A percentile compares a stretch with the other conserved stretches of the same genome.
phyloP scores from a whole-genome alignment of 805 yeast species.

The baker's yeast (Saccharomyces cerevisiae) region DNA sequence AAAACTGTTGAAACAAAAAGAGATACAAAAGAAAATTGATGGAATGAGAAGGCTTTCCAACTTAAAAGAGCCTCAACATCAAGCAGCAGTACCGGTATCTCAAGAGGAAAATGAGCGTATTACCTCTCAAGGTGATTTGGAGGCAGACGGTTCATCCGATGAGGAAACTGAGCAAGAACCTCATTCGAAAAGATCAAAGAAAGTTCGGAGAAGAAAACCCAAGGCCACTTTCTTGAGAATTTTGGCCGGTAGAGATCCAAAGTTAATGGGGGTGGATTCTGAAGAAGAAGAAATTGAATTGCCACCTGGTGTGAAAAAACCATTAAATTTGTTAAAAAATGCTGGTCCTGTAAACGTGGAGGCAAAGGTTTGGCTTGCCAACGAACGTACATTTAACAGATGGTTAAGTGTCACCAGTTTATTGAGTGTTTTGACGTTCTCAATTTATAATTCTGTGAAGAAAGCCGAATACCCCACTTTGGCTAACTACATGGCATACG shows the following conservation, averaged over 20 bases:
- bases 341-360: constrained; percentile 91
- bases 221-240: constrained; percentile 31
- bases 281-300: constrained; percentile 81
- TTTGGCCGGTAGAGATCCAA: constrained; percentile 36
- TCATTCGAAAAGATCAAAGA: constrained; percentile 6
- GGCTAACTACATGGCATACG: constrained; percentile 66
- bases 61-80: constrained; percentile 10
- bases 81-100: not conserved
- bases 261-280: constrained; percentile 55
- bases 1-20: constrained; percentile 41
- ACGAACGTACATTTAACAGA: constrained; percentile 92
- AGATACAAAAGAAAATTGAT: constrained; percentile 28
- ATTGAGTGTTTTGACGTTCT: constrained; percentile 75
- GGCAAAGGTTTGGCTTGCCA: constrained; percentile 97
- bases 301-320: constrained; percentile 86
- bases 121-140: constrained; percentile 38
- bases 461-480: constrained; percentile 54
- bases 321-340: constrained; percentile 69
- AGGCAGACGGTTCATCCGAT: constrained; percentile 50
- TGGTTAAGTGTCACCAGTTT: constrained; percentile 89
- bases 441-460: constrained; percentile 68
- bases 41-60: constrained; percentile 32
- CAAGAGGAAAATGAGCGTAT: not conserved
- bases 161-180: constrained; percentile 22
- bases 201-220: constrained; percentile 23